A percentile compares a stretch with the other conserved stretches of the same genome.
Evolutionary conservation across 768 basidiomycete genomes (phyloP).

Genomic region (Pisolithus sp.): DNA sequence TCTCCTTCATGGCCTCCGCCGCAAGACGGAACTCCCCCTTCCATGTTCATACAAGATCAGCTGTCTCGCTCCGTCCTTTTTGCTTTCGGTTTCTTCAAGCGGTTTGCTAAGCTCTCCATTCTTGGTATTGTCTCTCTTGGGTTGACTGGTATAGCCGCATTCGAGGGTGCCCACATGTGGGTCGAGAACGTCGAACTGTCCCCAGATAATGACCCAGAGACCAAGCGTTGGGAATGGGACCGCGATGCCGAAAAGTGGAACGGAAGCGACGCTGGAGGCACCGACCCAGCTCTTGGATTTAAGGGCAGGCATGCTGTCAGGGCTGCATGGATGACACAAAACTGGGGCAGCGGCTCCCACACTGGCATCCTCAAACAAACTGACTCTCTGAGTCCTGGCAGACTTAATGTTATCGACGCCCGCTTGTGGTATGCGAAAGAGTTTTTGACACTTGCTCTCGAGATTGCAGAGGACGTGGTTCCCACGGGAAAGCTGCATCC

Average conservation of each 20-base stretch:
- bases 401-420: constrained; percentile 45
- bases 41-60: constrained; percentile 26
- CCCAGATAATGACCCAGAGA: constrained; percentile 44
- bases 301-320: constrained; percentile 56
- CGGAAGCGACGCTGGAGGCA: constrained; percentile 52
- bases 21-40: constrained; percentile 3
- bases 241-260: constrained; percentile 57
- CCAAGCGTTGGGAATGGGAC: constrained; percentile 63
- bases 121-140: constrained; percentile 39
- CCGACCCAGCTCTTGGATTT: constrained; percentile 64
- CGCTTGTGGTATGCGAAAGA: constrained; percentile 47
- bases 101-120: constrained; percentile 45
- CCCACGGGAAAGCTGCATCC: constrained; percentile 39
- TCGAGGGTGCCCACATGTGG: constrained; percentile 54
- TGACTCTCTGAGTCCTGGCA: constrained; percentile 27
- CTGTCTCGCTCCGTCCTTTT: constrained; percentile 31
- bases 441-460: constrained; percentile 46
- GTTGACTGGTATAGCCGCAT: constrained; percentile 40
- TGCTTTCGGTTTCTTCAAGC: constrained; percentile 39
- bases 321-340: constrained; percentile 64
- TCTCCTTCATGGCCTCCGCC: constrained; percentile 2
- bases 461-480: constrained; percentile 36
- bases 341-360: constrained; percentile 51
- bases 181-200: constrained; percentile 52
- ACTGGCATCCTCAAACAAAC: constrained; percentile 34